Percentiles rank a stretch among this genome's conserved stretches.
Evolutionary conservation across 352 stramenopile genomes (phyloP).

Genomic region (Pythium rishiriense): DNA sequence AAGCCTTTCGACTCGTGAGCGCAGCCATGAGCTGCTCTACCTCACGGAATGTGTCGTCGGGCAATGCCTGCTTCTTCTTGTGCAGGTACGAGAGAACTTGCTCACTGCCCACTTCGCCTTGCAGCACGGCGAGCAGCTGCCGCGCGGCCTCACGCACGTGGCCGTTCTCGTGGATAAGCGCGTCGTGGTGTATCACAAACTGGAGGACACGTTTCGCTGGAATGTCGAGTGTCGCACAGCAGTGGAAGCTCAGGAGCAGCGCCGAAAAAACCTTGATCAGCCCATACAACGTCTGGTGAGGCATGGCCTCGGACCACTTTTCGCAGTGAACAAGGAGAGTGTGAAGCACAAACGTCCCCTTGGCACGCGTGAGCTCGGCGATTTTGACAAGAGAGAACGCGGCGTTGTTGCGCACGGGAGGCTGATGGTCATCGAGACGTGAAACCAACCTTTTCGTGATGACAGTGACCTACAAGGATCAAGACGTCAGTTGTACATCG

Average conservation of each 20-base stretch:
- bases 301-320: neutral
- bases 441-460: constrained; percentile 16
- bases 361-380: constrained; percentile 34
- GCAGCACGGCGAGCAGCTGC: constrained; percentile 39
- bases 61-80: constrained; percentile 3
- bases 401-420: constrained; percentile 33
- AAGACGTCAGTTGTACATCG: neutral
- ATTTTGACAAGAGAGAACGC: constrained; percentile 36
- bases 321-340: constrained; percentile 19
- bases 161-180: constrained; percentile 38
- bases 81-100: constrained; percentile 23
- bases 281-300: constrained; percentile 35
- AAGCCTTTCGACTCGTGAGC: neutral
- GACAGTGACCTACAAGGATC: constrained; percentile 14
- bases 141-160: constrained; percentile 42
- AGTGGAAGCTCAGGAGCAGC: constrained; percentile 44
- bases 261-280: constrained; percentile 45
- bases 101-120: constrained; percentile 35
- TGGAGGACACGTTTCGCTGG: constrained; percentile 38
- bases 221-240: constrained; percentile 51
- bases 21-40: constrained; percentile 15
- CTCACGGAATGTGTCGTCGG: neutral
- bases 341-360: constrained; percentile 45
- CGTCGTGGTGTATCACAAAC: constrained; percentile 33
- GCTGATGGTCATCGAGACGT: constrained; percentile 30